Conservation (phyloP, 2,329 filamentous ascomycete genomes). For the Colletotrichum truncatum region DNA sequence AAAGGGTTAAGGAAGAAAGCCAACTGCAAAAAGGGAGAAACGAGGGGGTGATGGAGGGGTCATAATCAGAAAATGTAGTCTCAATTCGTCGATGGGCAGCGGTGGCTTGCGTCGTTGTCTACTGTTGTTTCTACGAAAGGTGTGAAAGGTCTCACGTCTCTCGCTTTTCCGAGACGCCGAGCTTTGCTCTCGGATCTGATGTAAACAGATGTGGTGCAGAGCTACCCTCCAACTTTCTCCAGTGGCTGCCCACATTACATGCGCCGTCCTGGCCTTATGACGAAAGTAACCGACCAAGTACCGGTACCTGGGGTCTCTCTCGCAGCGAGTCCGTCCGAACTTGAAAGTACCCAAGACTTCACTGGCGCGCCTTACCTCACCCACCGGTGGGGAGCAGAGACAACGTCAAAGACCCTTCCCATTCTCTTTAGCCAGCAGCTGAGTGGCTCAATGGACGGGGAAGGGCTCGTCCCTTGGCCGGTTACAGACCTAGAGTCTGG, state of each 20-base stretch:
- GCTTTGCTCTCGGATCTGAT: constrained; percentile 22
- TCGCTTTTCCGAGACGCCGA: constrained; percentile 27
- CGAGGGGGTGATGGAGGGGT: constrained; percentile 10
- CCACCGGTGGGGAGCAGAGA: neutral
- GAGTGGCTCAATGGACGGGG: neutral
- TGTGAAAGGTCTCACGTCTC: constrained; percentile 8
- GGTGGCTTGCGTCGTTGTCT: constrained; percentile 18
- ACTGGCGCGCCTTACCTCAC: constrained; percentile 2
- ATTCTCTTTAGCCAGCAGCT: neutral
- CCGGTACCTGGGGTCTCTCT: neutral
- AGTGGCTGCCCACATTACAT: neutral
- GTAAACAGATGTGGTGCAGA: neutral
- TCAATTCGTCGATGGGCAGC: neutral
- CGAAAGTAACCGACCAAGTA: constrained; percentile 19
- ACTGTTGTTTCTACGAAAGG: neutral
- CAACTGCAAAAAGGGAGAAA: neutral
- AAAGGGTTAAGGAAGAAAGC: neutral
- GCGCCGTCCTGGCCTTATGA: neutral
- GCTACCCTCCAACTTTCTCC: neutral
- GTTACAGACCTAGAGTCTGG: constrained; percentile 7
- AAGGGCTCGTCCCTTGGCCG: neutral
- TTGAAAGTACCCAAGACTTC: neutral
- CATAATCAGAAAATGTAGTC: neutral
- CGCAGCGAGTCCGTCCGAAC: neutral
- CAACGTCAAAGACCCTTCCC: constrained; percentile 8